Conservation (phyloP, 2,329 filamentous ascomycete species). For the Fusarium nodosum region DNA sequence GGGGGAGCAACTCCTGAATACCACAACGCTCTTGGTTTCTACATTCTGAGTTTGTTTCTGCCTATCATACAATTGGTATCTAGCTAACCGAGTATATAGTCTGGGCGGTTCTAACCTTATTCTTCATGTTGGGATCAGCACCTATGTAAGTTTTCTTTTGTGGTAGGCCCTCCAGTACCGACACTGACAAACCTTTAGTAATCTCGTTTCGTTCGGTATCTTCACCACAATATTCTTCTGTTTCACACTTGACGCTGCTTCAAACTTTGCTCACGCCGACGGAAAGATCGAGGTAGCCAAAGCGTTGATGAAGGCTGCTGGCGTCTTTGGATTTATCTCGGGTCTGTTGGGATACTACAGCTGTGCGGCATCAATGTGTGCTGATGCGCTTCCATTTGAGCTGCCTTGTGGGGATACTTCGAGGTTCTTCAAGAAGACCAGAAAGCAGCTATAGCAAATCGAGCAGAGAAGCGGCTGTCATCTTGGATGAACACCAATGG, state of each 20-base stretch:
- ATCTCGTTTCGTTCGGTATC: constrained; percentile 49
- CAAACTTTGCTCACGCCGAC: constrained; percentile 47
- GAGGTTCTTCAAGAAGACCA: constrained; percentile 33
- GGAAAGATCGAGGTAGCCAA: constrained; percentile 33
- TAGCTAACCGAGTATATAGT: constrained; percentile 33
- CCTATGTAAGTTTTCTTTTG: constrained; percentile 33
- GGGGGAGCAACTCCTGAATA: constrained; percentile 48
- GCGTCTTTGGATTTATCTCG: constrained; percentile 48
- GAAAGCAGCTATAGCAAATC: constrained; percentile 6
- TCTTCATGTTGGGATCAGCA: constrained; percentile 48
- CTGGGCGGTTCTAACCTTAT: constrained; percentile 48
- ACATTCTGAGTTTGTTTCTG: constrained; percentile 41
- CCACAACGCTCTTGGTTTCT: constrained; percentile 51
- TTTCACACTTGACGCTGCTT: constrained; percentile 43
- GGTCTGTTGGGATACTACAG: constrained; percentile 48
- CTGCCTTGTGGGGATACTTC: constrained; percentile 48
- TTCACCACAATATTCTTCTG: constrained; percentile 48
- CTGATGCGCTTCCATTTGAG: constrained; percentile 45
- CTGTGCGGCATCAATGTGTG: constrained; percentile 44
- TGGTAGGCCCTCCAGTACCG: too few relatives aligned
- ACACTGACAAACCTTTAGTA: constrained; percentile 11
- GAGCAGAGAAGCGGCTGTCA: rapidly evolving
- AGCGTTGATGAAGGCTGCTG: constrained; percentile 40
- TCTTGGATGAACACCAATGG: neutral
- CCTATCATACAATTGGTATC: rapidly evolving